Evolutionary conservation across 768 basidiomycete species (phyloP).

Genomic region (Coprinopsis cinerea): DNA sequence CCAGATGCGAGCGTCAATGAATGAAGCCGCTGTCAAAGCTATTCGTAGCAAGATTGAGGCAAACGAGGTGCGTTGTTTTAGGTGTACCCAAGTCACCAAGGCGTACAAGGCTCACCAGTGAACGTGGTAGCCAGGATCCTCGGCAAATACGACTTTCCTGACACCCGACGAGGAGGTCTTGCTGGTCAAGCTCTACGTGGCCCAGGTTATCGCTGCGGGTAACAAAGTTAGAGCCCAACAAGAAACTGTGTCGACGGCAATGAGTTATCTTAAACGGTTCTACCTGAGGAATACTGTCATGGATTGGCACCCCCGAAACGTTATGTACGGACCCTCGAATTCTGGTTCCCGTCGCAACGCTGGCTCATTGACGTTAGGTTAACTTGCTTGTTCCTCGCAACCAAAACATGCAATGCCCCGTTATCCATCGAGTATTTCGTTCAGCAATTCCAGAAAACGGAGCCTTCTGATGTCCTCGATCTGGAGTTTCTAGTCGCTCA

Average conservation of each 20-base stretch:
- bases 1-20: constrained; percentile 58
- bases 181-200: constrained; percentile 84
- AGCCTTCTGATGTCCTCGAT: constrained; percentile 80
- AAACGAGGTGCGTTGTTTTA: constrained; percentile 60
- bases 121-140: constrained; percentile 60
- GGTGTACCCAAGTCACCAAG: constrained; percentile 1
- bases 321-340: constrained; percentile 62
- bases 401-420: constrained; percentile 95
- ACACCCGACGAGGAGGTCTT: constrained; percentile 78
- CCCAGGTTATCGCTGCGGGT: constrained; percentile 82
- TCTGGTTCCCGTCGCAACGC: background rate
- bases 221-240: constrained; percentile 84
- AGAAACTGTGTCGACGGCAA: constrained; percentile 89
- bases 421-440: constrained; percentile 86
- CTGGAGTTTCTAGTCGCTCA: constrained; percentile 96
- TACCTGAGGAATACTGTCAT: constrained; percentile 97
- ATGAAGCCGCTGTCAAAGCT: constrained; percentile 66
- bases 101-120: too few relatives aligned
- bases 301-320: constrained; percentile 99
- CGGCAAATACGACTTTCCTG: constrained; percentile 67
- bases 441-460: constrained; percentile 74
- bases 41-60: constrained; percentile 75
- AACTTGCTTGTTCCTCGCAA: constrained; percentile 89
- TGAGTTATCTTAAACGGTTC: constrained; percentile 91
- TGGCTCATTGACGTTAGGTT: constrained; percentile 50